Percentiles rank a stretch among this genome's conserved stretches.
Conservation (phyloP, 73 alveolate species). For the Uronychia setigera region DNA sequence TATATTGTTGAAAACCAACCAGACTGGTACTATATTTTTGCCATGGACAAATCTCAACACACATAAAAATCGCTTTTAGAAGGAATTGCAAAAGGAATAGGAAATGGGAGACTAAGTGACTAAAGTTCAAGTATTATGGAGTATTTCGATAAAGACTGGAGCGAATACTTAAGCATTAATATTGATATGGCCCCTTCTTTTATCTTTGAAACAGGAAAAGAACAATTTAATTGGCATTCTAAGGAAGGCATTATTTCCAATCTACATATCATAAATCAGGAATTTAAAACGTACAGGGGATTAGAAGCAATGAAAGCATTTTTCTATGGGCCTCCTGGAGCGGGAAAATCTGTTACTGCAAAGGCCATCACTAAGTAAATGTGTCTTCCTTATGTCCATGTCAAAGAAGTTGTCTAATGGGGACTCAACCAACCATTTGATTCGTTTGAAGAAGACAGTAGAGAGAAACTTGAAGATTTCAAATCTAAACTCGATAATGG, state of each 20-base stretch:
- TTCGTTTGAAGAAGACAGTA: constrained; percentile 71
- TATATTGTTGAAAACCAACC: constrained; percentile 15
- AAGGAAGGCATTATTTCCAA: constrained; percentile 47
- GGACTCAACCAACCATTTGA: constrained; percentile 17
- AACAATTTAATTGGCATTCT: constrained; percentile 63
- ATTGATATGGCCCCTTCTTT: constrained; percentile 56
- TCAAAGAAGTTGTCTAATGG: not conserved
- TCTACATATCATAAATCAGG: constrained; percentile 66
- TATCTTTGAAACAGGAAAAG: constrained; percentile 46
- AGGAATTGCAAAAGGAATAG: constrained; percentile 27
- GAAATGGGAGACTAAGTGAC: constrained; percentile 28
- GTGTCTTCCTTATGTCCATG: not conserved
- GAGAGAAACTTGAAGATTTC: constrained; percentile 53
- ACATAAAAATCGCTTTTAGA: constrained; percentile 16
- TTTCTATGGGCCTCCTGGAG: constrained; percentile 90
- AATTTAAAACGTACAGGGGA: constrained; percentile 80
- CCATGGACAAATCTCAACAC: constrained; percentile 28
- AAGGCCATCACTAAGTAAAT: not conserved
- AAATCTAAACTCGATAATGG: constrained; percentile 69
- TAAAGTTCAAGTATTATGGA: no score
- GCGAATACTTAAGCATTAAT: constrained; percentile 67
- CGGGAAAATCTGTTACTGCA: constrained; percentile 81
- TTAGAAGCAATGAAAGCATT: constrained; percentile 74
- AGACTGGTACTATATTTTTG: constrained; percentile 18
- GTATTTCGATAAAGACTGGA: constrained; percentile 42